Percentiles rank a stretch among this genome's conserved stretches.
Conservation (phyloP, 192 early-diverging fungal species). For the Lobosporangium transversale region DNA sequence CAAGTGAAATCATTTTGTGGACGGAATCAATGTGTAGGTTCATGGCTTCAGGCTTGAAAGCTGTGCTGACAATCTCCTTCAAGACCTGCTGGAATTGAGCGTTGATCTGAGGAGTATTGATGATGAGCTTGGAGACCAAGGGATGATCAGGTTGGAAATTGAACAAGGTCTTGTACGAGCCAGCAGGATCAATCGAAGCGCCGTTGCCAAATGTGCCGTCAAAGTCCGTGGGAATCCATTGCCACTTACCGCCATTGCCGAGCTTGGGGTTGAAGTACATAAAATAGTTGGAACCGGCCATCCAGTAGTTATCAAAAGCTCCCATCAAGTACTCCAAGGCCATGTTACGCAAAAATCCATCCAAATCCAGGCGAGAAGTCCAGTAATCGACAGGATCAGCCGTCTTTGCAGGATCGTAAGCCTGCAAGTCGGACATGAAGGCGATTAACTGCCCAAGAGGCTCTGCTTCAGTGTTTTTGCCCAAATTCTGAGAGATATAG, state of each 20-base stretch:
- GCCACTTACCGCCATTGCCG: constrained; percentile 38
- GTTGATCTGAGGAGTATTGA: constrained; percentile 41
- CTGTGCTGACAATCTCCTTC: constrained; percentile 41
- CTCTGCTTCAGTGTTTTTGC: constrained; percentile 20
- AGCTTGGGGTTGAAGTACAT: constrained; percentile 56
- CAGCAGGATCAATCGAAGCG: constrained; percentile 21
- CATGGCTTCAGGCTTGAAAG: constrained; percentile 50
- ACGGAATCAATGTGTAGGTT: constrained; percentile 43
- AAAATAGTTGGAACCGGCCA: constrained; percentile 57
- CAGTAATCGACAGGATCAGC: constrained; percentile 38
- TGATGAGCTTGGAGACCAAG: constrained; percentile 53
- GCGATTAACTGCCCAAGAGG: constrained; percentile 41
- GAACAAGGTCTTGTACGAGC: constrained; percentile 39
- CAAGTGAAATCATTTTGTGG: constrained; percentile 52
- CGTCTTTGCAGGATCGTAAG: constrained; percentile 23
- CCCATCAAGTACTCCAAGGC: constrained; percentile 60
- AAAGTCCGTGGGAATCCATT: constrained; percentile 58
- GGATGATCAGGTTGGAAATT: constrained; percentile 39
- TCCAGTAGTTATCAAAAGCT: constrained; percentile 62
- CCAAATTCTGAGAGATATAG: constrained; percentile 37
- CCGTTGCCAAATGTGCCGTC: constrained; percentile 61
- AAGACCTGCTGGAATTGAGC: constrained; percentile 37
- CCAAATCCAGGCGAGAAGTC: constrained; percentile 49
- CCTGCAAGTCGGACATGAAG: constrained; percentile 46
- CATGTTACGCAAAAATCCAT: constrained; percentile 61